These are phyloP conservation scores for Eucalyptus cloeziana DNA, from an alignment of 345 rosid genomes.

Conservation along the genomic window DNA sequence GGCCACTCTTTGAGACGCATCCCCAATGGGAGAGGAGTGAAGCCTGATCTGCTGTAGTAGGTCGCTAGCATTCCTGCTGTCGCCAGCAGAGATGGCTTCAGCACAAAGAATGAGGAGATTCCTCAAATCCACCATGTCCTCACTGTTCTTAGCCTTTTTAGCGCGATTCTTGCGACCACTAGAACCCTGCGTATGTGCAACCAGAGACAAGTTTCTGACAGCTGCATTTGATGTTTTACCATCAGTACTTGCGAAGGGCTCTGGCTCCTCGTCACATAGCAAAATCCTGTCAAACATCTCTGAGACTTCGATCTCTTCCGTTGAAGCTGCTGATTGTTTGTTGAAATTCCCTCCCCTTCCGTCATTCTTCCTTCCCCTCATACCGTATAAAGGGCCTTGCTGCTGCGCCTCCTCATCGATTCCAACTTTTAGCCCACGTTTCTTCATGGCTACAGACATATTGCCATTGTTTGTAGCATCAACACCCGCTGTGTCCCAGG, in stretches of 20 bases:
- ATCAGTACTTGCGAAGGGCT: neutral
- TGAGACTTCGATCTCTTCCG: constrained; percentile 30
- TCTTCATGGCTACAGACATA: neutral
- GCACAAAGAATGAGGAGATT: constrained; percentile 32
- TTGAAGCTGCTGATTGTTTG: constrained; percentile 29
- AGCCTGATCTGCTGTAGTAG: constrained; percentile 27
- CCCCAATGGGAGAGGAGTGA: constrained; percentile 25
- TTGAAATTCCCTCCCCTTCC: constrained; percentile 35
- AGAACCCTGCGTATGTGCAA: neutral
- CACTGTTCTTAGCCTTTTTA: constrained; percentile 7
- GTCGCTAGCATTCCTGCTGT: constrained; percentile 14
- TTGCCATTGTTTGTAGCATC: neutral
- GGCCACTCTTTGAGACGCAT: constrained; percentile 33
- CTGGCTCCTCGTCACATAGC: neutral
- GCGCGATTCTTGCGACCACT: constrained; percentile 3
- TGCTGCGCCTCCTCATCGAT: constrained; percentile 8
- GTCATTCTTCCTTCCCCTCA: constrained; percentile 46
- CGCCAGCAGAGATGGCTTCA: constrained; percentile 21
- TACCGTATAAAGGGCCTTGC: constrained; percentile 2
- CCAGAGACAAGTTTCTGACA: neutral
- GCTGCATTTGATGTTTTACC: neutral
- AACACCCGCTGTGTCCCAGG: neutral
- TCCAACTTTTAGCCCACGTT: neutral
- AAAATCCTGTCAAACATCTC: constrained; percentile 52
- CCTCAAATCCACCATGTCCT: constrained; percentile 26